Evolutionary conservation across 306 rosid genomes (phyloP), one percentile per base, ranked within the genome.

Genomic region (Parietaria judaica): DNA sequence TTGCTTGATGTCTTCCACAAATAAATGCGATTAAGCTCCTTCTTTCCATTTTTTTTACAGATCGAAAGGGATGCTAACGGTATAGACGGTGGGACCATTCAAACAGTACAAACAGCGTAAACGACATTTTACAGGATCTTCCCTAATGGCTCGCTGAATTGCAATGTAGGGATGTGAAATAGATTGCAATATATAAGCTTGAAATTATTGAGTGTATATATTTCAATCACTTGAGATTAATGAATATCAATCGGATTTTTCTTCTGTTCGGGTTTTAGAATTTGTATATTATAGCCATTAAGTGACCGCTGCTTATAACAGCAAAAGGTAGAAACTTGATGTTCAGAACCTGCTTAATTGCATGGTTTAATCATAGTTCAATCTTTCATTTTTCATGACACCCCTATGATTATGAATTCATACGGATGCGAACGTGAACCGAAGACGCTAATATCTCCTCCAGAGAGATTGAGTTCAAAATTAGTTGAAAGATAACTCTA

Each of bases 41-140:
- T 49, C n/a, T 62, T 35, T 41, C 6, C 45, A 41, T 41, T 41
- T 41, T 39, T 41, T 41, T 66, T 41, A 2, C 69, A 71, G 80
- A 63, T 56, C 47, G 66, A 62, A 6, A 62, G 73, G 3, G 64
- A 71, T 7, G 80, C 67, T 57, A 72, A 63, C 31, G 80, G 67
- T 14, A 51, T 63, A 0, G 70, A 57, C 53, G 56, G 54, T 34
- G 64, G 56, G 58, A 52, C 70, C n/a, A 54, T 47, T 11, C 58
- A 52, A 64, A 54, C 74, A 11, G 62, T 56, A 5, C 71, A 48
- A 62, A 11, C 56, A 6, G 54, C 1, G 6, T 41, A 41, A 41
- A 41, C 2, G 45, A 8, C 45, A 53, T 12, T 5, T 60, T 36
- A 60, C 14, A 15, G 17, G n/a, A 15, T 45, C 36, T 38, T 54